Percentiles rank a stretch among this genome's conserved stretches.
These are phyloP conservation scores for Kappamyces sp. DNA, from an alignment of 192 early-diverging fungal species.

Conservation along the genomic window DNA sequence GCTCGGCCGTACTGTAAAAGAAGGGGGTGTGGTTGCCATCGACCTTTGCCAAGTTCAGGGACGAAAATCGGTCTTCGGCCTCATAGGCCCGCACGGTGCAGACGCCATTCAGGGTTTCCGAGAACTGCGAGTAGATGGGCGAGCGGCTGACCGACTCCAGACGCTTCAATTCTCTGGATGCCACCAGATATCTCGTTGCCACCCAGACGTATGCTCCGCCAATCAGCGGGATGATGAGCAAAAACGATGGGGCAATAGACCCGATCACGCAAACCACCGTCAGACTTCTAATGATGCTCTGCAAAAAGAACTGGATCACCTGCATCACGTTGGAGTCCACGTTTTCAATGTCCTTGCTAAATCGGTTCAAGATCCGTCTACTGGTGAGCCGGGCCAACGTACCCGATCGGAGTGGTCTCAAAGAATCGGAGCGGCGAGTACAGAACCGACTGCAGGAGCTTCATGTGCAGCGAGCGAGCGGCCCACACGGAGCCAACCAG, in stretches of 20 bases:
- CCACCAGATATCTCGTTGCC: constrained; percentile 66
- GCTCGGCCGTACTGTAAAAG: constrained; percentile 13
- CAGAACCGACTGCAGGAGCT: constrained; percentile 29
- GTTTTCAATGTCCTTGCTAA: constrained; percentile 82
- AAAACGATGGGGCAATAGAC: constrained; percentile 64
- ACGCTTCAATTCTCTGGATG: constrained; percentile 86
- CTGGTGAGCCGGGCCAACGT: constrained; percentile 1
- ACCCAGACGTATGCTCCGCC: constrained; percentile 58
- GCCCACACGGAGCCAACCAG: constrained; percentile 24
- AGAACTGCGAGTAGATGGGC: constrained; percentile 77
- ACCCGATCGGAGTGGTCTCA: constrained; percentile 38
- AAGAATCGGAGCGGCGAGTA: constrained; percentile 42
- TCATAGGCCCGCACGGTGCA: constrained; percentile 18
- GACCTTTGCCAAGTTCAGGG: constrained; percentile 10
- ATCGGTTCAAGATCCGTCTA: constrained; percentile 62
- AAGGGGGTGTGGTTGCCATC: constrained; percentile 29
- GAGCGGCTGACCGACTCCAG: constrained; percentile 70
- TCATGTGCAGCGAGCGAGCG: constrained; percentile 29
- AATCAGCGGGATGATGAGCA: constrained; percentile 54
- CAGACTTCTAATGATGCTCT: constrained; percentile 33
- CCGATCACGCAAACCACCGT: constrained; percentile 24
- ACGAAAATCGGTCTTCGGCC: constrained; percentile 50
- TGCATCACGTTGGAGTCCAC: constrained; percentile 61
- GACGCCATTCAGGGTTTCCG: constrained; percentile 55
- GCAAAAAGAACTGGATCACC: constrained; percentile 44